Percentiles rank a stretch among this genome's conserved stretches.
Conservation (phyloP, 768 basidiomycete genomes). For the Tulasnella calospora region DNA sequence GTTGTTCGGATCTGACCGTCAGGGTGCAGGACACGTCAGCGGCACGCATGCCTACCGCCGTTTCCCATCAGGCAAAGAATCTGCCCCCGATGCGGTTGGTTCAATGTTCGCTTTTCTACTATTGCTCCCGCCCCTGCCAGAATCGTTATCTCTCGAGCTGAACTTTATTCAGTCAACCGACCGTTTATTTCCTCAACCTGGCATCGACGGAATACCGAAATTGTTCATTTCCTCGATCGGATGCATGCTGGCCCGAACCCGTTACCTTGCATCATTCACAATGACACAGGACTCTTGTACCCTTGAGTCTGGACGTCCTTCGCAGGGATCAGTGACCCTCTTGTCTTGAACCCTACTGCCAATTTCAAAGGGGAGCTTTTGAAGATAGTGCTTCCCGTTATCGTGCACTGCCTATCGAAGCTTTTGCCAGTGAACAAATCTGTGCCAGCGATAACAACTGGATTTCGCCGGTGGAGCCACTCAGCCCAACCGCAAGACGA, state of each 20-base stretch:
- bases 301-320: background rate
- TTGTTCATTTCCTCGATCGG: constrained; percentile 2
- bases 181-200: background rate
- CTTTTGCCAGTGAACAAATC: background rate
- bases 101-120: constrained; percentile 5
- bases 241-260: background rate
- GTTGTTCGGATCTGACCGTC: background rate
- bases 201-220: background rate
- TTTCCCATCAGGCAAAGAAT: background rate
- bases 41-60: background rate
- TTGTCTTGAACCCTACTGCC: background rate
- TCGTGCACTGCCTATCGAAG: background rate
- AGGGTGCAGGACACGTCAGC: background rate
- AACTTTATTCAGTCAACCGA: background rate
- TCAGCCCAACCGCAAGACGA: background rate
- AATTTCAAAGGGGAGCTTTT: background rate
- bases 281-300: background rate
- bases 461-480: background rate
- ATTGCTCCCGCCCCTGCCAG: background rate
- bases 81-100: background rate
- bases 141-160: background rate
- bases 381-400: background rate
- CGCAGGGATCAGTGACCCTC: background rate
- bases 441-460: background rate
- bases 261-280: background rate